A percentile compares a stretch with the other conserved stretches of the same genome.
These are phyloP conservation scores for Aureobasidium uvarum DNA, from an alignment of 2,329 filamentous ascomycete genomes.

Conservation along the genomic window DNA sequence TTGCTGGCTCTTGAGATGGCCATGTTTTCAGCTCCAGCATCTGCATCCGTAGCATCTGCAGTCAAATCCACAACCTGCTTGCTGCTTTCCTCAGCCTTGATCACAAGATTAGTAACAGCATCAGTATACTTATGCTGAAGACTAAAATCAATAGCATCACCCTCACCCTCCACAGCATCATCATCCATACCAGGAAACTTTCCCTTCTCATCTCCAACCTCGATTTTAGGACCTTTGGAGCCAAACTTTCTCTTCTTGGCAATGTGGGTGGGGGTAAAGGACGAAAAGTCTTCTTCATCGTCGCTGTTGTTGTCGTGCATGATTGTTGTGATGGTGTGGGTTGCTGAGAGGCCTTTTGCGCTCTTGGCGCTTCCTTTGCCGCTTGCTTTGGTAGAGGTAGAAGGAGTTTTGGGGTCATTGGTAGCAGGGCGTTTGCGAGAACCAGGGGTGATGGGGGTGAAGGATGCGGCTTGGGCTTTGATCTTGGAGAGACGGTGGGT, in stretches of 20 bases:
- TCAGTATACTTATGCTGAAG: neutral
- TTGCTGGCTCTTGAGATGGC: neutral
- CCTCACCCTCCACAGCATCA: neutral
- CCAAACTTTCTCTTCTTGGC: constrained; percentile 1
- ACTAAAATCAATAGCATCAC: neutral
- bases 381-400: neutral
- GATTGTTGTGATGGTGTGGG: neutral
- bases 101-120: neutral
- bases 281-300: constrained; percentile 7
- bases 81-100: neutral
- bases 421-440: neutral
- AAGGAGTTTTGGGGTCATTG: neutral
- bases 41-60: neutral
- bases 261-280: neutral
- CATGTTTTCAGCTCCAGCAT: neutral
- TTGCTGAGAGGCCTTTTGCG: neutral
- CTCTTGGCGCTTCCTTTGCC: neutral
- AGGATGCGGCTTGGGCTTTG: constrained; percentile 4
- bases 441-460: neutral
- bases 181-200: neutral
- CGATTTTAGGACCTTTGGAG: neutral
- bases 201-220: neutral
- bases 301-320: constrained; percentile 13
- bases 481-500: constrained; percentile 35
- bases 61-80: neutral